A percentile compares a stretch with the other conserved stretches of the same genome.
Evolutionary conservation across 1,284 basidiomycete species (phyloP).

Genomic region (Pseudozyma pruni): DNA sequence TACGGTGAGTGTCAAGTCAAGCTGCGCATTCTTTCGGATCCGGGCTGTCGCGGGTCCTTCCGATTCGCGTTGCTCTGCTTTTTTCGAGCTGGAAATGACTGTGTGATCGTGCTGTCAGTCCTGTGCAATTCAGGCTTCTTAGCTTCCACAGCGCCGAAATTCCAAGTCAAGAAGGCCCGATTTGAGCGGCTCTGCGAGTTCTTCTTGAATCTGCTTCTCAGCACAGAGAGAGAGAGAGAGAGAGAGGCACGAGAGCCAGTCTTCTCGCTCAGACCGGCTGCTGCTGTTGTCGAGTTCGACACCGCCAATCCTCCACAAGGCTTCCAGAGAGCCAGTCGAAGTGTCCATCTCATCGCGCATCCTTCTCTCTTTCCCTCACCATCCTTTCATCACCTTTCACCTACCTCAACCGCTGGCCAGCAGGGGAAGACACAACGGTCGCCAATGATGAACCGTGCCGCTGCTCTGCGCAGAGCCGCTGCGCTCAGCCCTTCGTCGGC

Average conservation of each 20-base stretch:
- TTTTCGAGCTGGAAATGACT: neutral
- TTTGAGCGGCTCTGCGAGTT: constrained; percentile 6
- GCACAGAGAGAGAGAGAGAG: too few species aligned
- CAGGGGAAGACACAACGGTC: too few species aligned
- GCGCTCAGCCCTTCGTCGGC: constrained; percentile 27
- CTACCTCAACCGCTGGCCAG: constrained; percentile 4
- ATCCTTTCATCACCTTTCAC: neutral
- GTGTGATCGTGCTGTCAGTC: constrained; percentile 1
- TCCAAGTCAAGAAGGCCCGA: too few species aligned
- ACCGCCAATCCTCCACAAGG: constrained; percentile 31
- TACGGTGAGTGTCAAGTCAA: neutral
- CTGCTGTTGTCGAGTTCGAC: neutral
- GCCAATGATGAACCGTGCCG: constrained; percentile 50
- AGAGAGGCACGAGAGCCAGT: constrained; percentile 8
- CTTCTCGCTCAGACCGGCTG: neutral
- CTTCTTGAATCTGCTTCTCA: constrained; percentile 20
- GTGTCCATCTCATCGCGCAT: constrained; percentile 1
- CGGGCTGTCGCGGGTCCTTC: constrained; percentile 15
- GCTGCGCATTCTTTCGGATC: neutral
- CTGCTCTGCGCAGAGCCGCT: constrained; percentile 36
- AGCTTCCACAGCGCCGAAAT: neutral
- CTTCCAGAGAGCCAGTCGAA: neutral
- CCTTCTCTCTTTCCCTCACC: neutral
- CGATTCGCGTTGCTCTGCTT: constrained; percentile 3
- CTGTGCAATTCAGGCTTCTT: too few species aligned